phyloP scores from a whole-genome alignment of 768 basidiomycete genomes.

The Lactarius sanguifluus region DNA sequence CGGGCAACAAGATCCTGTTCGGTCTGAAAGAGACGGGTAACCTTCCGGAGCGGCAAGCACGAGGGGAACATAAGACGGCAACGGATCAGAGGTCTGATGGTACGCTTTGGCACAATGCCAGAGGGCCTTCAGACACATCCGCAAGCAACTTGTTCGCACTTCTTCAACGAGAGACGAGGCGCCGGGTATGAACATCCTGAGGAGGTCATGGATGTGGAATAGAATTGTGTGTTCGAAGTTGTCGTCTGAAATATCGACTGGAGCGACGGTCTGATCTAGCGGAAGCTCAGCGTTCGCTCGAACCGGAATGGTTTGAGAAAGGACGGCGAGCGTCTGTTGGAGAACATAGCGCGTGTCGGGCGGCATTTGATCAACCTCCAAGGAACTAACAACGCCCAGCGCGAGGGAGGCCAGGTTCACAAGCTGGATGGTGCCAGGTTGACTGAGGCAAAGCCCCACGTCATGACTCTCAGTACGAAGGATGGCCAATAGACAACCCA shows the following conservation, averaged over 20 bases:
- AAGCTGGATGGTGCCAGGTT: not conserved
- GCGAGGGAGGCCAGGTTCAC: not conserved
- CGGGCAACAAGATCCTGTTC: not conserved
- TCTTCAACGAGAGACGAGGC: not conserved
- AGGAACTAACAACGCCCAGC: not conserved
- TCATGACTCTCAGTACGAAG: not conserved
- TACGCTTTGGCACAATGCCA: not conserved
- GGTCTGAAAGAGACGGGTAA: not conserved
- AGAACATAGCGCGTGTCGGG: not conserved
- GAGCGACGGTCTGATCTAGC: not conserved
- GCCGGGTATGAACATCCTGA: not conserved
- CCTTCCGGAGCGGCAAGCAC: not conserved
- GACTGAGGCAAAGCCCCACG: not conserved
- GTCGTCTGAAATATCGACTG: not conserved
- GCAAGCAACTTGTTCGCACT: not conserved
- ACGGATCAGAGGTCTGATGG: not conserved
- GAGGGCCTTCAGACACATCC: not conserved
- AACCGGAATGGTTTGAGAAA: not conserved
- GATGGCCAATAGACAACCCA: not conserved
- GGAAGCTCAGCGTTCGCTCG: not conserved
- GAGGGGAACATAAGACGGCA: not conserved
- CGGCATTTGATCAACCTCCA: not conserved
- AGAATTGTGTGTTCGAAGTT: fast-evolving
- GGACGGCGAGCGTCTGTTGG: not conserved
- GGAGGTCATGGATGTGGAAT: not conserved